Evolutionary conservation across 2,329 filamentous ascomycete genomes (phyloP).

Genomic region (Ceratocystis eucalypticola): DNA sequence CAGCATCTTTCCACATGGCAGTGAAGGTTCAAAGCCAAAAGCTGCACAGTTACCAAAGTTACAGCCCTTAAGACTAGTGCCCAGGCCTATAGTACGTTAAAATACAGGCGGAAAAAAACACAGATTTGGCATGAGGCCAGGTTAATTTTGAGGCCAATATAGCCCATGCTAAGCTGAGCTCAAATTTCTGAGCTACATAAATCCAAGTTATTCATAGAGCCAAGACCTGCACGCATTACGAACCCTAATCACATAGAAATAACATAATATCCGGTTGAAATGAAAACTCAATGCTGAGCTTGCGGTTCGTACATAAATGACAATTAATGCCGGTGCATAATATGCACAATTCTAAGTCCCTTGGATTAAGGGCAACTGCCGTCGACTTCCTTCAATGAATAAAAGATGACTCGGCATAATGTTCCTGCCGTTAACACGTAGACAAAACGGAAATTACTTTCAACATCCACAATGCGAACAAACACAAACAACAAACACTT

Average conservation of each 20-base stretch:
- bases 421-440: background rate
- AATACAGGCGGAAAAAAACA: background rate
- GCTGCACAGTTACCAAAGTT: background rate
- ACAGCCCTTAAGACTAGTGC: background rate
- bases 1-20: background rate
- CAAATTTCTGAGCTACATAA: background rate
- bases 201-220: background rate
- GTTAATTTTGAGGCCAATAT: background rate
- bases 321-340: background rate
- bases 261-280: background rate
- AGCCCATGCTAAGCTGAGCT: background rate
- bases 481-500: background rate
- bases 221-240: background rate
- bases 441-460: background rate
- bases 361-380: background rate
- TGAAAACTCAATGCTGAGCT: background rate
- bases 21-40: background rate
- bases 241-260: background rate
- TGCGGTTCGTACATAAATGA: background rate
- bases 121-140: background rate
- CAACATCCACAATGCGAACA: background rate
- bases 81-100: background rate
- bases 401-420: background rate
- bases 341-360: background rate
- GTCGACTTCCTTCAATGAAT: background rate